Percentiles rank a stretch among this genome's conserved stretches.
Conservation (phyloP, 805 yeast genomes). For the Candida alai region DNA sequence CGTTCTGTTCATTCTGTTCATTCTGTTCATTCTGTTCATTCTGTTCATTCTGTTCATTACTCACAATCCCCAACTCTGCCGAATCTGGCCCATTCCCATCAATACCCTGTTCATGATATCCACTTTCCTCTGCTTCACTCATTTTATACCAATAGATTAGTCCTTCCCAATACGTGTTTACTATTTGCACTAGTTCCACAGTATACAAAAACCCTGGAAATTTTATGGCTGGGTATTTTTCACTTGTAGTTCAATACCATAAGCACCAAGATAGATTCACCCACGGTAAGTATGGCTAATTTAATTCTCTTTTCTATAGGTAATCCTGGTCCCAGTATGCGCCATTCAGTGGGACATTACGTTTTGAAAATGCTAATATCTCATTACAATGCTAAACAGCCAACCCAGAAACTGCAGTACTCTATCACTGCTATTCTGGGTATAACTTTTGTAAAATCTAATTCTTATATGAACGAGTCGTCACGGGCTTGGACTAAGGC, state of each 20-base stretch:
- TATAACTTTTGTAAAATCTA: slow-evolving; percentile 32
- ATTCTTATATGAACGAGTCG: slow-evolving; percentile 40
- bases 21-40: neutral
- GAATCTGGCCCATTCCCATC: neutral
- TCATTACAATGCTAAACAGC: slow-evolving; percentile 25
- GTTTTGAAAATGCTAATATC: slow-evolving; percentile 24
- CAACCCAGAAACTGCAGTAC: slow-evolving; percentile 26
- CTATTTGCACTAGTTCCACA: no score
- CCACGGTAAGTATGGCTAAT: no score
- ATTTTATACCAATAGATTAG: neutral
- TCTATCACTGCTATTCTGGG: slow-evolving; percentile 21
- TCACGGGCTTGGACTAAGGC: slow-evolving; percentile 25
- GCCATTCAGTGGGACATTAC: slow-evolving; percentile 41
- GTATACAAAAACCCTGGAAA: no score
- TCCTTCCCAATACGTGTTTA: slow-evolving; percentile 1
- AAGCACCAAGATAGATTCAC: no score
- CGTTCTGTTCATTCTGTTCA: neutral
- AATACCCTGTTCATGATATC: neutral
- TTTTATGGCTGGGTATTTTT: no score
- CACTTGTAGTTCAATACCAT: no score
- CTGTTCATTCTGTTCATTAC: slow-evolving; percentile 1
- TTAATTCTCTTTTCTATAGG: slow-evolving; percentile 28
- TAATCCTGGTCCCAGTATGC: slow-evolving; percentile 35
- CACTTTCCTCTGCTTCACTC: neutral
- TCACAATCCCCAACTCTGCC: no score